Evolutionary conservation across 2,329 filamentous ascomycete species (phyloP).

Genomic region (Calonectria hawksworthii): DNA sequence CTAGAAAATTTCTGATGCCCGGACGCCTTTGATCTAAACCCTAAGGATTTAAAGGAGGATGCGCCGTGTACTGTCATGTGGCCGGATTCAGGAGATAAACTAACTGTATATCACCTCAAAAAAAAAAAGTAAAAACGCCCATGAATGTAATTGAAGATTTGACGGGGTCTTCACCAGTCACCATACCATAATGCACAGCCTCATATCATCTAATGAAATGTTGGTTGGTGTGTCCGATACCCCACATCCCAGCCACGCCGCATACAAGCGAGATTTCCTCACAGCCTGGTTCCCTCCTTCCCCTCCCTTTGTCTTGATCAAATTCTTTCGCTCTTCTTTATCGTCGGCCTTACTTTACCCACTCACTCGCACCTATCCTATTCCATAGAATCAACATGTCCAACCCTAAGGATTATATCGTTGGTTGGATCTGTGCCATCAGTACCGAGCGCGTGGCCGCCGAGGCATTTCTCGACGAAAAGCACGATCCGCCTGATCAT

Average conservation of each 20-base stretch:
- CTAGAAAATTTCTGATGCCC: no score
- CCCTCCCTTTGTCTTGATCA: background rate
- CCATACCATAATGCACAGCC: no score
- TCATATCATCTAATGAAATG: no score
- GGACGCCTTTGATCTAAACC: no score
- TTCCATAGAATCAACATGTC: background rate
- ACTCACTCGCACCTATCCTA: background rate
- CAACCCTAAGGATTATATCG: constrained; percentile 29
- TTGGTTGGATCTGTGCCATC: constrained; percentile 49
- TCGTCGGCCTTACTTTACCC: background rate
- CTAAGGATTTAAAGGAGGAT: no score
- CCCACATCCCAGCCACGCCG: background rate
- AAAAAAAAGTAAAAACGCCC: no score
- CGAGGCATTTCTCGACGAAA: constrained; percentile 43
- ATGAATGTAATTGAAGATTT: no score
- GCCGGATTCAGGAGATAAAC: no score
- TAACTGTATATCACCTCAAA: no score
- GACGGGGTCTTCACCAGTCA: no score
- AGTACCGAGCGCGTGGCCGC: constrained; percentile 44
- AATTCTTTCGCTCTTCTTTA: background rate
- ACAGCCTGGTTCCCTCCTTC: background rate
- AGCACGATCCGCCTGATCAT: constrained; percentile 32
- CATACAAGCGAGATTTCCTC: background rate
- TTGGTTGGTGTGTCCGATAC: background rate
- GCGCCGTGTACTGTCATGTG: no score